Evolutionary conservation across 495 filamentous ascomycete genomes (phyloP), one percentile per base, ranked within the genome.

Genomic region (Penicillium odoratum): DNA sequence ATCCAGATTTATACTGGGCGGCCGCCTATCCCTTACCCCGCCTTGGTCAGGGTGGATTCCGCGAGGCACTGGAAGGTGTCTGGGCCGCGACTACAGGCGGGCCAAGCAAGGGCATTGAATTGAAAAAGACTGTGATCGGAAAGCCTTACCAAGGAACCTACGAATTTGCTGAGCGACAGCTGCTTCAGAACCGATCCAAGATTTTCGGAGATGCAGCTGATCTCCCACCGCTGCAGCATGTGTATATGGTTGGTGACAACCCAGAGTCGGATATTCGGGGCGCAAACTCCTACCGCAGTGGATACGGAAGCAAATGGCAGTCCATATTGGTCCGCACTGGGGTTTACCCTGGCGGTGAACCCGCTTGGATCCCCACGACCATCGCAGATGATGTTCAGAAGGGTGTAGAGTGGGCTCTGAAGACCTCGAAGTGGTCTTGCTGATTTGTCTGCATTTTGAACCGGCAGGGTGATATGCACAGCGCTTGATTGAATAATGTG

Each of bases 231-330:
- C 66, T 96, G 57, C 71, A 74, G 63, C 81, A 77, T 13, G 90
- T 99, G 5, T 98, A 95, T 65, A 97, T 98, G 93, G 81, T 99
- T n/a, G 94, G 94, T 0, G 94, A 99, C 63, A 99, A 98, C 62
- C 93, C 94, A 0, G 90, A 90, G 67, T 90, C 85, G 30, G 94
- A 99, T 71, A 95, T 99, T 56, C 74, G 80, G 11, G 94, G 95
- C n/a, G 93, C 90, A 26, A 98, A 97, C 64, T 78, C 77, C 31
- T 94, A 88, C 69, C 64, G 66, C 11, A 91, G 88, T 57, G 71
- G 77, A 8, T 60, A 74, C 43, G 87, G 87, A 7, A 92, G 85
- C 25, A 71, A 83, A 64, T 99, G 94, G 94, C 68, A 79, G 18
- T 89, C 87, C 36, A 79, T 96, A 13, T 74, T 99, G 53, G 92